Conservation (phyloP, 805 yeast species). For the Candida ficus region DNA sequence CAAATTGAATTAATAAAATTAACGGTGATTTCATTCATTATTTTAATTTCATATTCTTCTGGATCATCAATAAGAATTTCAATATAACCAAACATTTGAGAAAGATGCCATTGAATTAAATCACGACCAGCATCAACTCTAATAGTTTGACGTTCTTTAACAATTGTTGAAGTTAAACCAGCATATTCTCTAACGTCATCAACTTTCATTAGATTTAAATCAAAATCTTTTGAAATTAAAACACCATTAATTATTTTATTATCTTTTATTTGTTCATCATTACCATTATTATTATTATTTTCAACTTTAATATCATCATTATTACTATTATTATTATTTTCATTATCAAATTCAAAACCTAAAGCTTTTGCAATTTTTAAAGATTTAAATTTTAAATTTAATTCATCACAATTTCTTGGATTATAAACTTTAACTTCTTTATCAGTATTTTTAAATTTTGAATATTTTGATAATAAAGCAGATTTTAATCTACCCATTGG, state of each 20-base stretch:
- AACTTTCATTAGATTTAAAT: slow-evolving; percentile 73
- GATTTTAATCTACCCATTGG: slow-evolving; percentile 98
- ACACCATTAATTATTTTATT: slow-evolving; percentile 67
- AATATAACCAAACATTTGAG: slow-evolving; percentile 91
- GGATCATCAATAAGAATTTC: slow-evolving; percentile 54
- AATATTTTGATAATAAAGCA: slow-evolving; percentile 83
- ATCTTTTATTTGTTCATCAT: slow-evolving; percentile 21
- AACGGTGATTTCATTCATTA: slow-evolving; percentile 62
- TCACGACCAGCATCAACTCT: slow-evolving; percentile 77
- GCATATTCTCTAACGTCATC: slow-evolving; percentile 88
- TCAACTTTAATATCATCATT: slow-evolving; percentile 15
- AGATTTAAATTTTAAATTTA: slow-evolving; percentile 74
- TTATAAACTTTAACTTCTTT: slow-evolving; percentile 87
- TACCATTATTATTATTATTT: slow-evolving; percentile 20
- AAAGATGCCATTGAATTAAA: slow-evolving; percentile 80
- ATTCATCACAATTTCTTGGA: slow-evolving; percentile 84
- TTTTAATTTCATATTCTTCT: slow-evolving; percentile 43
- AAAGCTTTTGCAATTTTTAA: slow-evolving; percentile 76
- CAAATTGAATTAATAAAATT: slow-evolving; percentile 45
- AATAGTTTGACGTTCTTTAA: slow-evolving; percentile 76
- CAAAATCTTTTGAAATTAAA: slow-evolving; percentile 86
- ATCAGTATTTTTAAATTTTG: slow-evolving; percentile 75
- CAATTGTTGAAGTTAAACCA: slow-evolving; percentile 77
- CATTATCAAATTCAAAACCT: slow-evolving; percentile 48
- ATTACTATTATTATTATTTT: not conserved